phyloP scores from a whole-genome alignment of 2,329 filamentous ascomycete species.

The Cordyceps cateniannulata region DNA sequence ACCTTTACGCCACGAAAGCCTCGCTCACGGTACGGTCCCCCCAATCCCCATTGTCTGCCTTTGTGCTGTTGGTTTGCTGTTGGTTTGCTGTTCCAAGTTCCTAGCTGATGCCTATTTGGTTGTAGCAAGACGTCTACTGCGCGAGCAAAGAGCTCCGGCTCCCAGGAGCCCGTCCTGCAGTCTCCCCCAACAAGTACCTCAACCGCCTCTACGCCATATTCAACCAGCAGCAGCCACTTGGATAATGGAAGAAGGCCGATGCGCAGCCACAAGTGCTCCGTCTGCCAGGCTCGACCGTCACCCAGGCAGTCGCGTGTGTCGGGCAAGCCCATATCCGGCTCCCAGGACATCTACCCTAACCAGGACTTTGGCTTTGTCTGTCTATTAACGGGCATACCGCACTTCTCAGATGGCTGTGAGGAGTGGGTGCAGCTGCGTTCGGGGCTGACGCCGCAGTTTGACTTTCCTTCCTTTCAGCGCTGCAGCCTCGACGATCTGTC shows the following conservation, averaged over 20 bases:
- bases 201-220: neutral
- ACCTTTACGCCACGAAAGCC: slow-evolving; percentile 30
- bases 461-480: slow-evolving; percentile 8
- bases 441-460: slow-evolving; percentile 25
- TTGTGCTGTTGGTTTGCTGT: neutral
- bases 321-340: slow-evolving; percentile 31
- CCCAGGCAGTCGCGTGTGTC: neutral
- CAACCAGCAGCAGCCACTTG: neutral
- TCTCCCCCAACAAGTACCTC: neutral
- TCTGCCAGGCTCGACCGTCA: slow-evolving; percentile 12
- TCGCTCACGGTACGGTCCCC: slow-evolving; percentile 1
- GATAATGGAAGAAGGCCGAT: neutral
- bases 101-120: neutral
- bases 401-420: slow-evolving; percentile 40
- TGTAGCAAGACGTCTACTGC: neutral
- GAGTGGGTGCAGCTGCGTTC: slow-evolving; percentile 42
- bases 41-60: too few species aligned
- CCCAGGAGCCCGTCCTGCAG: neutral
- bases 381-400: slow-evolving; percentile 41
- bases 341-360: slow-evolving; percentile 32
- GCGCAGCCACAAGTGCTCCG: slow-evolving; percentile 1
- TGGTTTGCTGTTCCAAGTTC: neutral
- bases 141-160: neutral
- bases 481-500: neutral
- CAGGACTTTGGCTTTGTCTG: slow-evolving; percentile 40